Evolutionary conservation across 345 rosid genomes (phyloP).

Genomic region (Anacardium occidentale): DNA sequence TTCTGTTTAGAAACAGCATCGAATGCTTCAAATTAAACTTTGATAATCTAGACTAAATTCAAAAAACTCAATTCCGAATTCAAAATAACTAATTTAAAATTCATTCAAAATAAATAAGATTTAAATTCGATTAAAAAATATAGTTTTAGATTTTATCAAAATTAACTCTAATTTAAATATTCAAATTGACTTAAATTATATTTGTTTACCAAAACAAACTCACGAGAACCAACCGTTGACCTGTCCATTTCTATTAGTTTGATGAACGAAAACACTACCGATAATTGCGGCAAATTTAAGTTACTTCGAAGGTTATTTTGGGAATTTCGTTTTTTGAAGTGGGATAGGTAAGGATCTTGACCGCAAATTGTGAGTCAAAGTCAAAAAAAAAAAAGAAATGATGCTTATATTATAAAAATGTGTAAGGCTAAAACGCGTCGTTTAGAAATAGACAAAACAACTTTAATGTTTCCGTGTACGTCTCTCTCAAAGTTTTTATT

Average conservation of each 20-base stretch:
- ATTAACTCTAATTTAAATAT: too few species aligned
- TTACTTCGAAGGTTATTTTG: neutral
- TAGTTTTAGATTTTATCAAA: too few species aligned
- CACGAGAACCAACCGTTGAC: constrained; percentile 36
- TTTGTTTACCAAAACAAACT: neutral
- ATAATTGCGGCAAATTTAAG: constrained; percentile 53
- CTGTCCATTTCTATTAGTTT: neutral
- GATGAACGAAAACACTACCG: constrained; percentile 44
- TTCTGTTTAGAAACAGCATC: neutral
- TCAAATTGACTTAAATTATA: too few species aligned
- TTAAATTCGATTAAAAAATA: too few species aligned
- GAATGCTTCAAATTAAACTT: neutral
- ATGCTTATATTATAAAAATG: constrained; percentile 12
- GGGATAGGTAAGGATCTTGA: neutral
- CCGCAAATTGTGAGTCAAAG: constrained; percentile 42
- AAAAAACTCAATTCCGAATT: too few species aligned
- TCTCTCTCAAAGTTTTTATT: constrained; percentile 6
- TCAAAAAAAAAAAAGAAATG: constrained; percentile 22
- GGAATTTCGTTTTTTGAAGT: neutral
- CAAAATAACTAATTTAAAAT: too few species aligned
- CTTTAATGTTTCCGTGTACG: constrained; percentile 70
- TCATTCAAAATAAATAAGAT: too few species aligned
- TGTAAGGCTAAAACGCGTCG: constrained; percentile 44
- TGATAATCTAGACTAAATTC: too few species aligned
- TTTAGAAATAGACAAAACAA: constrained; percentile 41